Percentiles rank a stretch among this genome's conserved stretches.
These are phyloP conservation scores for Bruguiera sexangula DNA, from an alignment of 345 rosid genomes.

Conservation along the genomic window DNA sequence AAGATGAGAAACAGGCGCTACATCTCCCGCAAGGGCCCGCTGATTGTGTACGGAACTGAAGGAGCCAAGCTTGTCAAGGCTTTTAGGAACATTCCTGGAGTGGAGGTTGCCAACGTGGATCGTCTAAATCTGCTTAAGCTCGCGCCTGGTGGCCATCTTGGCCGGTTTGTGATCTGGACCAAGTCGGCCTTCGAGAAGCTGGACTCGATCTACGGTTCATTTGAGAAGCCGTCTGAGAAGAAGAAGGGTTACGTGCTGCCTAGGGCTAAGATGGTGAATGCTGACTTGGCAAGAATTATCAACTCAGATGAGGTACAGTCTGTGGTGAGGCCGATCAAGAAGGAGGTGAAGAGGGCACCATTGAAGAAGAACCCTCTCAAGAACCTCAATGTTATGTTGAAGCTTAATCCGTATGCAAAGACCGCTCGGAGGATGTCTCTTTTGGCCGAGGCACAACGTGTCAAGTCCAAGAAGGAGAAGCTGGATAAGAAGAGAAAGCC, in stretches of 20 bases:
- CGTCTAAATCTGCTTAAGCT: conserved; percentile 76
- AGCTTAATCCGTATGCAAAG: conserved; percentile 90
- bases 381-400: conserved; percentile 78
- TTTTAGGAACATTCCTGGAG: conserved; percentile 89
- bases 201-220: conserved; percentile 79
- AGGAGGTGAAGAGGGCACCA: conserved; percentile 64
- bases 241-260: conserved; percentile 91
- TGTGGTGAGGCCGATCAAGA: conserved; percentile 79
- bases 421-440: conserved; percentile 92
- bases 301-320: conserved; percentile 95
- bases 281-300: conserved; percentile 85
- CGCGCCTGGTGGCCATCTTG: conserved; percentile 98
- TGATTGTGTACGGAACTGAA: conserved; percentile 66
- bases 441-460: conserved; percentile 87
- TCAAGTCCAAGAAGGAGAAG: conserved; percentile 96
- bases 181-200: conserved; percentile 93
- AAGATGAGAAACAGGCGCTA: conserved; percentile 85
- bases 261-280: conserved; percentile 91
- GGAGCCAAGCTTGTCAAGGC: conserved; percentile 80
- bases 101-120: conserved; percentile 82
- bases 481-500: conserved; percentile 80
- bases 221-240: conserved; percentile 77
- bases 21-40: conserved; percentile 71
- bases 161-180: conserved; percentile 93
- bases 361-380: conserved; percentile 95